Conservation (phyloP, 1,139 yeast species). For the Pichia sp. region DNA sequence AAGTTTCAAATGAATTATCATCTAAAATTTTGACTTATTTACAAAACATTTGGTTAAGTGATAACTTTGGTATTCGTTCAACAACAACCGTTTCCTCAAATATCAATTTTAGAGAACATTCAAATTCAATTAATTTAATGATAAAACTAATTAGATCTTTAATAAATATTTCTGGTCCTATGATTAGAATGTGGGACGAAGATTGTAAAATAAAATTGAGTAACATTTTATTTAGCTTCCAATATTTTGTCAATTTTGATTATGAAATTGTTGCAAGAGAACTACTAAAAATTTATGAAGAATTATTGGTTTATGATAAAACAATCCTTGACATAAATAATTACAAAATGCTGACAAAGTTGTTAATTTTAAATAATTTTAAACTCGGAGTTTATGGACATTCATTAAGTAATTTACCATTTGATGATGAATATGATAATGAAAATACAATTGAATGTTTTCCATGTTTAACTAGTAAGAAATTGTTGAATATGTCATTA, state of each 20-base stretch:
- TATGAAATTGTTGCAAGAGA: slow-evolving; percentile 29
- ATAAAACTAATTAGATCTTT: slow-evolving; percentile 23
- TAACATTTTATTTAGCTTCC: slow-evolving; percentile 21
- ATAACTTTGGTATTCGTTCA: slow-evolving; percentile 48
- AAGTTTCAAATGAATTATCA: slow-evolving; percentile 37
- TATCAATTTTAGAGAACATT: slow-evolving; percentile 38
- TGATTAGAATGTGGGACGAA: slow-evolving; percentile 21
- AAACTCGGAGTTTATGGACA: slow-evolving; percentile 26
- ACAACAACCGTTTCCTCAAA: slow-evolving; percentile 40
- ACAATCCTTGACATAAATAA: slow-evolving; percentile 18
- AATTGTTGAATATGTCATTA: slow-evolving; percentile 30
- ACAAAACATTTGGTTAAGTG: slow-evolving; percentile 42
- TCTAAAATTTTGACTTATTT: slow-evolving; percentile 42
- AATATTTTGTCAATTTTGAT: slow-evolving; percentile 20
- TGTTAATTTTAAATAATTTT: slow-evolving; percentile 26
- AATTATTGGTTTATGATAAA: slow-evolving; percentile 30
- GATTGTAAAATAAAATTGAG: slow-evolving; percentile 16
- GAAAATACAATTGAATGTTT: slow-evolving; percentile 30
- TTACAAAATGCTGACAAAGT: slow-evolving; percentile 23
- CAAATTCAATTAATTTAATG: slow-evolving; percentile 22
- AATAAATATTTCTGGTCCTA: slow-evolving; percentile 28
- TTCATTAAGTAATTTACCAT: slow-evolving; percentile 22
- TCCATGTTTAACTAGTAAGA: slow-evolving; percentile 32
- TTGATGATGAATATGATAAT: slow-evolving; percentile 23
- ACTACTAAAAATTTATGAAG: slow-evolving; percentile 31